phyloP scores from a whole-genome alignment of 2,329 filamentous ascomycete species.

The Fusarium sp. region DNA sequence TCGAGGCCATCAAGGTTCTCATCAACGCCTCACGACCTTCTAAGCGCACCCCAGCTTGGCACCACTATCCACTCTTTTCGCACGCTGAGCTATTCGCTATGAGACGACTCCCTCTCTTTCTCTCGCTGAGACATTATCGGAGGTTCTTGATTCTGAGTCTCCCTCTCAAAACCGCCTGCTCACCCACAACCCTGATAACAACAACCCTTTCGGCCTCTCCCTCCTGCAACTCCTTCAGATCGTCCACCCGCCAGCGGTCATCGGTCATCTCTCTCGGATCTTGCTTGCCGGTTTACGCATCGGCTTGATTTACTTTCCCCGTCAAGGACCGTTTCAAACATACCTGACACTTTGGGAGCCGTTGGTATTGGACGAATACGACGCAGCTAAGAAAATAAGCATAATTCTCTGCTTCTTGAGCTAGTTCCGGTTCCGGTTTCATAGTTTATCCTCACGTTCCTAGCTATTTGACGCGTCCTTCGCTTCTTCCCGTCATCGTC shows the following conservation, averaged over 20 bases:
- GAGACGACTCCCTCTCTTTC: constrained; percentile 3
- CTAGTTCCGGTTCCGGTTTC: not conserved
- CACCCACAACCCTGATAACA: not conserved
- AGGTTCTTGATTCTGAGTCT: not conserved
- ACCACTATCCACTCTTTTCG: constrained; percentile 33
- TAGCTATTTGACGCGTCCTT: constrained; percentile 1
- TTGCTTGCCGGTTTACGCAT: not conserved
- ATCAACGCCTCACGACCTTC: constrained; percentile 10
- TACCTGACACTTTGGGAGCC: not conserved
- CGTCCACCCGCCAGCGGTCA: constrained; percentile 4
- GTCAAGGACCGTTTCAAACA: constrained; percentile 3
- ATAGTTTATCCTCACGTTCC: not conserved
- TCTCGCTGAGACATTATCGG: constrained; percentile 38
- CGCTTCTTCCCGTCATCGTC: constrained; percentile 7
- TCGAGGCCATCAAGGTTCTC: constrained; percentile 45
- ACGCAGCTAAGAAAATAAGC: not conserved
- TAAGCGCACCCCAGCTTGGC: constrained; percentile 24
- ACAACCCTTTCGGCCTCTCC: constrained; percentile 27
- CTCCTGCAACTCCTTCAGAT: not conserved
- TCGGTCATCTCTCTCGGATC: constrained; percentile 2
- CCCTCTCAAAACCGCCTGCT: constrained; percentile 2
- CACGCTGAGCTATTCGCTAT: constrained; percentile 18
- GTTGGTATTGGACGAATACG: not conserved
- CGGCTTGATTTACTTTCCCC: not conserved
- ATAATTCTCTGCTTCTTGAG: constrained; percentile 11